Base-by-base conservation (phyloP, 23 red algal genomes). In the Gracilaria caudata region DNA sequence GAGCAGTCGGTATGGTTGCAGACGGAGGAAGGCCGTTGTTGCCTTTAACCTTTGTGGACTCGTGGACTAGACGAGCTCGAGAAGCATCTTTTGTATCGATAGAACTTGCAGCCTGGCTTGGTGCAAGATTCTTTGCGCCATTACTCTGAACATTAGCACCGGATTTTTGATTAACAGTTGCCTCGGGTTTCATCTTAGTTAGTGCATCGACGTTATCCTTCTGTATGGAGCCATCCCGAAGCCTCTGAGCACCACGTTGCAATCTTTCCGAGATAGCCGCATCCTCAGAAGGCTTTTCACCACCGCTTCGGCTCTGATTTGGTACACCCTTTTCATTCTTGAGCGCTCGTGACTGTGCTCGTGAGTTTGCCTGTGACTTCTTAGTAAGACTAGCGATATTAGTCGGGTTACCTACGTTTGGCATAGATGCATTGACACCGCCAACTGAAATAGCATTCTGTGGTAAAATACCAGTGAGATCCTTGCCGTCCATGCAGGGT, bases 401-500 rank as follows among this genome's bases (percentile, higher is more conserved):
- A 0, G 34, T 7, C 23, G 70, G 70, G 35, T 46, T 49, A 3
- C 70, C 43, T 21, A 75, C 6, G 70, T 47, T 75, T 33, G 37
- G 40, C 70, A 75, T 26, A 47, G 70, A 4, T 1, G 70, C 40
- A 75, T 19, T 47, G 0, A 75, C 70, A 29, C 70, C 70, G 21
- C 34, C 34, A 36, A 75, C 38, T 26, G 70, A 2, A 25, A 75
- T 29, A 24, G 70, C 24, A 36, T 24, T 47, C 40, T 75, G 70
- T 12, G 37, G 39, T 40, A 75, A 49, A 46, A 75, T 47, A 29
- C 70, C 43, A 29, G 70, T 6, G 19, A 46, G 25, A 29, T 45
- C 33, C 33, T 75, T 75, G 21, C 70, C 70, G 35, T 75, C 70
- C 70, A 75, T 75, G 28, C 43, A 49, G 5, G 70, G 21, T 9